Evolutionary conservation across 202 grass and related monocot genomes (phyloP).

Genomic region (Schoenoplectus tabernaemontani): DNA sequence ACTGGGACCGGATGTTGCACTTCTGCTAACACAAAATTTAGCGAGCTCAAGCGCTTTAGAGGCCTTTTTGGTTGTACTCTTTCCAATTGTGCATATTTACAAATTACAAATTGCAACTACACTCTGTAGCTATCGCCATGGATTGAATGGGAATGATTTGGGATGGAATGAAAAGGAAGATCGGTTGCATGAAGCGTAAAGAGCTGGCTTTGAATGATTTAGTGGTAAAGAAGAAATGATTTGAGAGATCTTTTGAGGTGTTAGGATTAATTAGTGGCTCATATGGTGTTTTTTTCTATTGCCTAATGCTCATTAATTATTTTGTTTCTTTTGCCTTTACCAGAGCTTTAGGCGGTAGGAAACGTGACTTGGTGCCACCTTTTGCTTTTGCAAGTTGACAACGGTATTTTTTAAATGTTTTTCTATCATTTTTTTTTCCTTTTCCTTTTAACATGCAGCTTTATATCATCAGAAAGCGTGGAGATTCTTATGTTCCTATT

Average conservation of each 20-base stretch:
- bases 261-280: conserved; percentile 3
- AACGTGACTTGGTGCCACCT: not conserved
- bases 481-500: not conserved
- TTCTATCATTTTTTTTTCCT: not conserved
- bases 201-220: conserved; percentile 5
- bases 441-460: not conserved
- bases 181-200: not conserved
- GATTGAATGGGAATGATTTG: not conserved
- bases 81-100: not conserved
- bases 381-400: conserved; percentile 2
- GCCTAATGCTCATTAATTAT: not conserved
- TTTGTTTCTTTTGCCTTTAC: conserved; percentile 18
- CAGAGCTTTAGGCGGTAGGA: not conserved
- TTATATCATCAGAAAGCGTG: not conserved
- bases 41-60: not conserved
- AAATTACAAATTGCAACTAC: conserved; percentile 15
- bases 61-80: not conserved
- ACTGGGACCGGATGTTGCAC: conserved; percentile 4
- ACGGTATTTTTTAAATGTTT: not conserved
- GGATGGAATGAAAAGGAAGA: not conserved
- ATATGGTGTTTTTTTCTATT: conserved; percentile 22
- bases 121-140: conserved; percentile 12
- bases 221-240: conserved; percentile 4
- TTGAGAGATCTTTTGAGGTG: conserved; percentile 19
- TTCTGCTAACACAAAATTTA: conserved; percentile 18